A percentile compares a stretch with the other conserved stretches of the same genome.
phyloP scores from a whole-genome alignment of 1,139 yeast genomes.

The Pichia sp. region DNA sequence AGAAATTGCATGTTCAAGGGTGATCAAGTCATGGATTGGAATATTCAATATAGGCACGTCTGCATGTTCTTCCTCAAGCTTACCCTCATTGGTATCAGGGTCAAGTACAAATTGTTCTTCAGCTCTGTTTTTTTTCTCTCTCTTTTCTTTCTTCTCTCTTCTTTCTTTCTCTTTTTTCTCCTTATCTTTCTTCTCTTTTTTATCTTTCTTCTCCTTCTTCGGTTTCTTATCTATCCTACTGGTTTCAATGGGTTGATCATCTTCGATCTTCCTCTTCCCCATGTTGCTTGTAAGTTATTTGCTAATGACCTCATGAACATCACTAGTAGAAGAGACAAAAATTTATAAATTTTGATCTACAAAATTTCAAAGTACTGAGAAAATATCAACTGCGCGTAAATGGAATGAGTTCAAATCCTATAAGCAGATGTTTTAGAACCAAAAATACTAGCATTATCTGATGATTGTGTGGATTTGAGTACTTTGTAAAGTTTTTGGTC shows the following conservation, averaged over 20 bases:
- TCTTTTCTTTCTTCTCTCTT: not conserved
- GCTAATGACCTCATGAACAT: too few species aligned
- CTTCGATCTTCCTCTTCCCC: conserved; percentile 8
- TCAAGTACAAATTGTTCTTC: not conserved
- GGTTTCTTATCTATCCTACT: conserved; percentile 2
- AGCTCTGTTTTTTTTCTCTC: not conserved
- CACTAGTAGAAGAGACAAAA: too few species aligned
- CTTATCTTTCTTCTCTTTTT: not conserved
- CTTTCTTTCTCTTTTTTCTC: not conserved
- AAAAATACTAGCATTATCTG: conserved; percentile 22
- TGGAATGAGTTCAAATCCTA: conserved; percentile 9
- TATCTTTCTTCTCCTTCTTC: not conserved
- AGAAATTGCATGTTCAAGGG: conserved; percentile 13
- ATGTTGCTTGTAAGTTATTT: too few species aligned
- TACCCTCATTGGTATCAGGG: not conserved
- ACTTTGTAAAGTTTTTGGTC: conserved; percentile 34
- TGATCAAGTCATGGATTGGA: conserved; percentile 32
- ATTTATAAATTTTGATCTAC: not conserved
- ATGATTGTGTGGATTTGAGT: conserved; percentile 30
- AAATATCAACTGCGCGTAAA: too few species aligned
- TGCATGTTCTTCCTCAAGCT: not conserved
- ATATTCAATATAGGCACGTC: conserved; percentile 19
- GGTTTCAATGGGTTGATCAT: conserved; percentile 2
- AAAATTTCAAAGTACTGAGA: not conserved
- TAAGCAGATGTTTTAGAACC: conserved; percentile 25